phyloP scores from a whole-genome alignment of 345 rosid genomes.

The Aegle marmelos region DNA sequence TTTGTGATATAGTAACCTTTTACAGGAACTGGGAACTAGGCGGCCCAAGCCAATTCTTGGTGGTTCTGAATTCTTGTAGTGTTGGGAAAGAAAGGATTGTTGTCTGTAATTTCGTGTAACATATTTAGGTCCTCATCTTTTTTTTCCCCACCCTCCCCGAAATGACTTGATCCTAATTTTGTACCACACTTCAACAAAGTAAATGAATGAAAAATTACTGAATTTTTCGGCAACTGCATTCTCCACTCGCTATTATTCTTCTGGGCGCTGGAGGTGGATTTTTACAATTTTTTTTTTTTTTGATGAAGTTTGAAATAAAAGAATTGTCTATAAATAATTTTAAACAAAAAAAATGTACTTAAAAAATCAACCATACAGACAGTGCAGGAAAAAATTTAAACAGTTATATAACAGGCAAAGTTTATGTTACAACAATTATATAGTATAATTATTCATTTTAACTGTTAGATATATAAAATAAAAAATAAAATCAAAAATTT shows the following conservation, averaged over 20 bases:
- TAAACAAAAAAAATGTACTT: no score
- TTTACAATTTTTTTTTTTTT: no score
- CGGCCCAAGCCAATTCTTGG: slow-evolving; percentile 17
- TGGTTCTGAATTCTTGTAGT: slow-evolving; percentile 4
- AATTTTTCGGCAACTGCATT: neutral
- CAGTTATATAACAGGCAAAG: neutral
- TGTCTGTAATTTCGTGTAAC: slow-evolving; percentile 28
- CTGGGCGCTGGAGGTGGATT: no score
- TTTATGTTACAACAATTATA: no score
- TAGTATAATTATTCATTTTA: no score
- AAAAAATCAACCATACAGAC: no score
- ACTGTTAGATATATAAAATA: no score
- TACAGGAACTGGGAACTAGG: slow-evolving; percentile 24
- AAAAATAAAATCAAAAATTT: no score
- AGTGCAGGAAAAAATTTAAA: neutral
- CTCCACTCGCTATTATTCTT: neutral
- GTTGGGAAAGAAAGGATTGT: slow-evolving; percentile 7
- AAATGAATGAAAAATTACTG: slow-evolving; percentile 20
- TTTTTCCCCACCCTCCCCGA: neutral
- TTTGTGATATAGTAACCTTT: slow-evolving; percentile 11
- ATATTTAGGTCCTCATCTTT: slow-evolving; percentile 16
- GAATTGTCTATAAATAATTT: no score
- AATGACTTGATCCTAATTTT: slow-evolving; percentile 14
- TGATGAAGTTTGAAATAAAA: no score
- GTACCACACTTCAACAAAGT: slow-evolving; percentile 28